Evolutionary conservation across 768 basidiomycete genomes (phyloP), one percentile per base, ranked within the genome.

Genomic region (Lentinula lateritia): DNA sequence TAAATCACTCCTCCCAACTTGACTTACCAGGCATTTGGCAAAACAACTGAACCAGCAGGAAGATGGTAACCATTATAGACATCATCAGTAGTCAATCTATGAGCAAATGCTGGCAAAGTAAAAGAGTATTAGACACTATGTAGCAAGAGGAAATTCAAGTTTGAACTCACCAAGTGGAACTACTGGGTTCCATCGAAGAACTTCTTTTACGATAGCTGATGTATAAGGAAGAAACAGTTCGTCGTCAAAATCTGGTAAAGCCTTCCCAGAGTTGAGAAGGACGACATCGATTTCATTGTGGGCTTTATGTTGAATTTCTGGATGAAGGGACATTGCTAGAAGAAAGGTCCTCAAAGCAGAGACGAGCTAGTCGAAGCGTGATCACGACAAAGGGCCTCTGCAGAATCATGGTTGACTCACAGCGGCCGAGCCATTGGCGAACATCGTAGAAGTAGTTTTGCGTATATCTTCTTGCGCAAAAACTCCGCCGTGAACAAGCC

Each of bases 221-320:
- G 71, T 52, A 38, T 73, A 73, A 7, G 73, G 73, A 23, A 72
- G 54, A 23, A 56, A 57, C 3, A 41, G 39, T 41, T 65, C 54
- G 15, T 71, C 69, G 6, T 58, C 61, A 20, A 71, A 53, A 7
- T 39, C 59, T 1, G 72, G 72, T 9, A 69, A 50, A 15, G 63
- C 23, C 28, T 63, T 61, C 16, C 28, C 10, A 4, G 63, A 55
- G n/a, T 4, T 7, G 35, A 36, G 32, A 15, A 52, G 34, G 56
- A 70, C 65, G 9, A n/a, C 23, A 43, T 72, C 70, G 13, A 72
- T 45, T 43, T 72, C 72, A 6, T 63, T 62, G n/a, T 69, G 69
- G 7, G 70, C 72, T 35, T 60, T 61, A 13, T 32, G n/a, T 50
- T 70, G 72, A 1, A 68, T 65, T n/a, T 67, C 68, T 6, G 71